Conservation (phyloP, 2,329 filamentous ascomycete genomes). For the Hymenoscyphus occultus region DNA sequence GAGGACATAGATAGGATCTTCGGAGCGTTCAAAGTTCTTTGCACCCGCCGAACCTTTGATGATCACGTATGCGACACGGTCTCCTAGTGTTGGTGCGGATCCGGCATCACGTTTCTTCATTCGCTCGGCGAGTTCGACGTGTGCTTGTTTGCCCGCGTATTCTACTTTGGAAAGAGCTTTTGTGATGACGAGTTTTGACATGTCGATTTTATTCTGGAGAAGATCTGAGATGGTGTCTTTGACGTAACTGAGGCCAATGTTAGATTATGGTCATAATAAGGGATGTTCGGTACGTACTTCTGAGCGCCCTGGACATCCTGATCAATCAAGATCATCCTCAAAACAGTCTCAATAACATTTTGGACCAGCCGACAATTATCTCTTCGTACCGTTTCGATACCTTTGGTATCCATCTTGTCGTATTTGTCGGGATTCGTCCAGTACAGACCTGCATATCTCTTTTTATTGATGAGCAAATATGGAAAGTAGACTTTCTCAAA, state of each 20-base stretch:
- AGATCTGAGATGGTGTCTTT: conserved; percentile 94
- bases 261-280: conserved; percentile 9
- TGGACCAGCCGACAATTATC: conserved; percentile 96
- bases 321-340: conserved; percentile 94
- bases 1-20: conserved; percentile 94
- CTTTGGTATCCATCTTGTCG: conserved; percentile 99
- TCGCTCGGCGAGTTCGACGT: conserved; percentile 89
- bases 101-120: conserved; percentile 98
- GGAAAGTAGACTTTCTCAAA: conserved; percentile 99
- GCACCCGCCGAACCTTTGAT: conserved; percentile 84
- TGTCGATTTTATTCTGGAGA: conserved; percentile 95
- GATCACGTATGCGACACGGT: conserved; percentile 98
- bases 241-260: conserved; percentile 67
- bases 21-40: conserved; percentile 95
- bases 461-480: conserved; percentile 99
- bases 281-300: conserved; percentile 61
- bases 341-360: conserved; percentile 93
- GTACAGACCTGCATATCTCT: conserved; percentile 95
- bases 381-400: conserved; percentile 95
- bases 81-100: conserved; percentile 86
- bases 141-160: conserved; percentile 90
- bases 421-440: conserved; percentile 94
- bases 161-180: conserved; percentile 87
- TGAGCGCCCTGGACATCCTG: conserved; percentile 86
- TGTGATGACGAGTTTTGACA: conserved; percentile 98